A percentile compares a stretch with the other conserved stretches of the same genome.
Evolutionary conservation across 305 asterid species (phyloP).

Genomic region (Fraxinus greggii): DNA sequence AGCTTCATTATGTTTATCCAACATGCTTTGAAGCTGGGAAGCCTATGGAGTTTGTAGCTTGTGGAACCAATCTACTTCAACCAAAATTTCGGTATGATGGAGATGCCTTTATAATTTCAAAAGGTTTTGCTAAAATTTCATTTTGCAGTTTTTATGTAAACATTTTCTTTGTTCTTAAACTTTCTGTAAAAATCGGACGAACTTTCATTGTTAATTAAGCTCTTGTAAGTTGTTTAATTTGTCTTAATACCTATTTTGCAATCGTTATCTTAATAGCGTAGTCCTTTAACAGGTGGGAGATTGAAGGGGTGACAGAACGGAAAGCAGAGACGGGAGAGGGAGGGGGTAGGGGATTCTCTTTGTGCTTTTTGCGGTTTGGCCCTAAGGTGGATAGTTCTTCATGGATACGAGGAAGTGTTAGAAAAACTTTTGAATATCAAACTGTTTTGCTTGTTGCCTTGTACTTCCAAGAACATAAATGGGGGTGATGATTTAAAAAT

Average conservation of each 20-base stretch:
- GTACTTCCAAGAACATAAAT: neutral
- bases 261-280: neutral
- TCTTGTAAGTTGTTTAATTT: neutral
- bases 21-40: constrained; percentile 54
- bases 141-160: neutral
- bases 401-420: neutral
- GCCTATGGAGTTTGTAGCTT: constrained; percentile 50
- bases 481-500: neutral
- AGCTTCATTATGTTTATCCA: constrained; percentile 47
- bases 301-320: neutral
- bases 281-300: neutral
- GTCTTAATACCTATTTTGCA: neutral
- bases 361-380: neutral
- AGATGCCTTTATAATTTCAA: neutral
- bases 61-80: constrained; percentile 53
- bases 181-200: neutral
- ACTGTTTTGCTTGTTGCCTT: neutral
- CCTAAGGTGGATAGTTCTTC: neutral
- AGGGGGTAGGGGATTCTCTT: neutral
- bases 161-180: neutral
- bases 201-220: neutral
- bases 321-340: neutral
- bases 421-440: neutral
- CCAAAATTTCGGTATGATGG: constrained; percentile 40
- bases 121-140: neutral